These are phyloP conservation scores for Termitomyces sp. DNA, from an alignment of 768 basidiomycete species.

Conservation along the genomic window DNA sequence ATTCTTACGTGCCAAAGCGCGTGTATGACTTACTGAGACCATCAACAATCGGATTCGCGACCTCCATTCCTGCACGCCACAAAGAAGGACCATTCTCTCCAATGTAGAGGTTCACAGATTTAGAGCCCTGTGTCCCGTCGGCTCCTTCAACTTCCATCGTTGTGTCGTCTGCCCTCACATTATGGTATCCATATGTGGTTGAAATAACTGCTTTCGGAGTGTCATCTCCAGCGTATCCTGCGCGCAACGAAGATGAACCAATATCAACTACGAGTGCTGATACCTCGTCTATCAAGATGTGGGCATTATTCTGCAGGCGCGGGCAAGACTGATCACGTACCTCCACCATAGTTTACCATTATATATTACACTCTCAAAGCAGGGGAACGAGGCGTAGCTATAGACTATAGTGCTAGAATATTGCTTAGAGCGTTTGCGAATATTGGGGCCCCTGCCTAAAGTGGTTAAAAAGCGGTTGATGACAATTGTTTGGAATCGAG, in stretches of 20 bases:
- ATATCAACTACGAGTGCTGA: constrained; percentile 95
- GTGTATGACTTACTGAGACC: constrained; percentile 63
- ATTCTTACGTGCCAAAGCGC: neutral
- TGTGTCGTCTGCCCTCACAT: constrained; percentile 42
- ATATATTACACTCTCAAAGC: neutral
- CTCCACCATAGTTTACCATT: constrained; percentile 89
- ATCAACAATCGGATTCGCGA: constrained; percentile 77
- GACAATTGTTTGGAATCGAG: constrained; percentile 20
- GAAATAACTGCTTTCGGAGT: constrained; percentile 90
- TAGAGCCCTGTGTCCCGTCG: constrained; percentile 26
- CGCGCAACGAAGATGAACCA: constrained; percentile 83
- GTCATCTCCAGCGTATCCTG: constrained; percentile 97
- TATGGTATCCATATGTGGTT: constrained; percentile 78
- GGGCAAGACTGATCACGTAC: constrained; percentile 34
- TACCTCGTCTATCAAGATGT: constrained; percentile 73
- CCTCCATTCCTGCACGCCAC: constrained; percentile 88
- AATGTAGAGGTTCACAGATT: constrained; percentile 62
- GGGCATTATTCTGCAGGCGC: neutral
- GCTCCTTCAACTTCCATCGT: constrained; percentile 43
- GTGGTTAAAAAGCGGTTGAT: constrained; percentile 16
- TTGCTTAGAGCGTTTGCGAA: neutral
- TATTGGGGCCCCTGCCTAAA: neutral
- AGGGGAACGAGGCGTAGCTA: neutral
- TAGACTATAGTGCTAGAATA: neutral
- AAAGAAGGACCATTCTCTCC: constrained; percentile 87